Base-by-base conservation (phyloP, 2,329 filamentous ascomycete genomes). In the Cordyceps farinosa region DNA sequence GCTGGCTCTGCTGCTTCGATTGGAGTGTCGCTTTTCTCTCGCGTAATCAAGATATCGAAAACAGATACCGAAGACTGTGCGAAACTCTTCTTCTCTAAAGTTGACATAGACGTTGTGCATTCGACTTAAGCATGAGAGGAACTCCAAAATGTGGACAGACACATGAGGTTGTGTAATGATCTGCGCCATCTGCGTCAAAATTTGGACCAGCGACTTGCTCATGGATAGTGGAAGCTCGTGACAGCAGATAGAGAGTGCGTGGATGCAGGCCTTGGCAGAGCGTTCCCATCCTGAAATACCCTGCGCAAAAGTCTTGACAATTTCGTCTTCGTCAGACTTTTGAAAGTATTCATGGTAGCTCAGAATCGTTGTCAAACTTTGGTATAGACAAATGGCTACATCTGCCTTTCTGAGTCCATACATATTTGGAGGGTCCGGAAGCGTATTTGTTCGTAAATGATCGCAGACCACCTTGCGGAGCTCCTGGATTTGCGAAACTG, bases 161-260 rank as follows among this genome's bases (percentile, higher is more conserved):
- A 97, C 90, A 63, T 93, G 87, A 7, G 92, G 88, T 70, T 97
- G 93, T 1, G 95, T 98, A 70, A 99, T 96, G 70, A 97, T 96
- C 69, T 93, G 91, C 1, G 93, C 90, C 91, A 99, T 96, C 73
- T 92, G 94, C 70, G 93, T 90, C 62, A 99, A 82, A 68, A 98
- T 91, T 52, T 87, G 90, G 52, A 94, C 90, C 65, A 98, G 82
- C 27, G 88, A 89, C 72, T 94, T 96, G 72, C 90, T 91, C 58
- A 93, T 90, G 13, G 94, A 94, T 22, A 90, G 83, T 3, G 95
- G 93, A 32, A 97, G 84, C 75, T 99, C 95, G 70, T 97, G 92
- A 73, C 93, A 97, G 78, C 94, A 98, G 65, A 99, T 90, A 0
- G 92, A 93, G 27, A 99, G 80, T 0, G 94, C 94, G 74, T 99